A percentile compares a stretch with the other conserved stretches of the same genome.
Conservation (phyloP, 495 filamentous ascomycete species). For the Aspergillus hancockii region DNA sequence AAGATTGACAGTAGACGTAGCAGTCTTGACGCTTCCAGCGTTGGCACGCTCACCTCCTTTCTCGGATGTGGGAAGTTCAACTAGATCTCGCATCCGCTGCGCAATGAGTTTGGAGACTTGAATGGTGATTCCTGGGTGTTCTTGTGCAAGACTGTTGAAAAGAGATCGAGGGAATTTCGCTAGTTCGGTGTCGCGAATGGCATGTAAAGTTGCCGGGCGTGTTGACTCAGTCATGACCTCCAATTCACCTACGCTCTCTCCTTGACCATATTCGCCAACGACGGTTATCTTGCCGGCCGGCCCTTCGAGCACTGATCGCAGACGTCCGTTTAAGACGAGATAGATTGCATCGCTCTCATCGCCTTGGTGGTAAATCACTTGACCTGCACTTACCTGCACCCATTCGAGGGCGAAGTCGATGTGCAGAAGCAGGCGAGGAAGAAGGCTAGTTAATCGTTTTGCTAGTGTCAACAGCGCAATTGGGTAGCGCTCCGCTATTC, state of each 20-base stretch:
- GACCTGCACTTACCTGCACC: conserved; percentile 93
- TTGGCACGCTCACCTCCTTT: conserved; percentile 59
- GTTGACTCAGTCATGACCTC: conserved; percentile 95
- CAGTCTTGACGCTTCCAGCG: conserved; percentile 63
- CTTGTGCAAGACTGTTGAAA: conserved; percentile 95
- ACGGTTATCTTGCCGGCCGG: conserved; percentile 82
- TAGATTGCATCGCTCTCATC: conserved; percentile 99
- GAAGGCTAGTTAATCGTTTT: conserved; percentile 83
- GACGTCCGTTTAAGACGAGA: conserved; percentile 89
- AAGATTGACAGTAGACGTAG: conserved; percentile 86
- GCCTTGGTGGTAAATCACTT: conserved; percentile 89
- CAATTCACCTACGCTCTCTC: conserved; percentile 94
- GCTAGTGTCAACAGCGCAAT: conserved; percentile 93
- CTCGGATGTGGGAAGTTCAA: conserved; percentile 77
- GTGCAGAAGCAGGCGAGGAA: conserved; percentile 90
- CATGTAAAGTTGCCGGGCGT: conserved; percentile 86
- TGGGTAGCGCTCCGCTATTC: conserved; percentile 88
- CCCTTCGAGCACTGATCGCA: conserved; percentile 77
- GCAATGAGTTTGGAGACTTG: conserved; percentile 99
- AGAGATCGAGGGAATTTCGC: conserved; percentile 94
- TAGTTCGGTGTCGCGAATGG: conserved; percentile 93
- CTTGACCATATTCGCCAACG: conserved; percentile 91
- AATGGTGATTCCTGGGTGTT: conserved; percentile 97
- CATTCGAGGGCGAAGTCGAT: conserved; percentile 98
- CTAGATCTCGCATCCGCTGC: conserved; percentile 84